phyloP scores from a whole-genome alignment of 257 asterid species.

The Rauvolfia tetraphylla region DNA sequence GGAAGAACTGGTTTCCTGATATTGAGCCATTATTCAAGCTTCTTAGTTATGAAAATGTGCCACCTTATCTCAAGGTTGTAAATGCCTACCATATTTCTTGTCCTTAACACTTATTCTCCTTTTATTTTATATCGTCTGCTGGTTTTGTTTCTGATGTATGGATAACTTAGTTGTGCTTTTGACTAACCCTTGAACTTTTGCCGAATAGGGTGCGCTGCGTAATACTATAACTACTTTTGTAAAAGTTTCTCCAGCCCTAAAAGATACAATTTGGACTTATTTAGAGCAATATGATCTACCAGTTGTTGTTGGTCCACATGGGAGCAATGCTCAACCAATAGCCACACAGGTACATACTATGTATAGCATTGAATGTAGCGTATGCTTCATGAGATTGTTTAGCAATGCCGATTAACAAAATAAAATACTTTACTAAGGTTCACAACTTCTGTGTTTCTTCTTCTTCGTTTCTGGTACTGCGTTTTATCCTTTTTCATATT shows the following conservation, averaged over 20 bases:
- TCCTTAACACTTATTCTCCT: not conserved
- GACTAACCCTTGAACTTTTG: slow-evolving; percentile 20
- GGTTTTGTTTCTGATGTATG: slow-evolving; percentile 5
- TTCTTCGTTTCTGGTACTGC: not conserved
- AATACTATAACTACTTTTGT: slow-evolving; percentile 76
- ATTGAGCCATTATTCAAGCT: slow-evolving; percentile 96
- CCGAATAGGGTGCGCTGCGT: slow-evolving; percentile 78
- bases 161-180: slow-evolving; percentile 22
- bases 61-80: slow-evolving; percentile 92
- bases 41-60: slow-evolving; percentile 93
- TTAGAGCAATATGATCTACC: slow-evolving; percentile 96
- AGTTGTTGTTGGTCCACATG: slow-evolving; percentile 78
- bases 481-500: not conserved
- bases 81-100: not conserved
- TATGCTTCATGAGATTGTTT: not conserved
- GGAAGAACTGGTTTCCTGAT: slow-evolving; percentile 94
- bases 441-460: not conserved
- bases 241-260: slow-evolving; percentile 70
- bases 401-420: not conserved
- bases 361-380: not conserved
- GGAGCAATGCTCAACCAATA: slow-evolving; percentile 48
- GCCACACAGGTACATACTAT: slow-evolving; percentile 62
- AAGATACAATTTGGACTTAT: slow-evolving; percentile 86
- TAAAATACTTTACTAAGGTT: not conserved
- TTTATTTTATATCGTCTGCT: slow-evolving; percentile 5